Base-by-base conservation (phyloP, 2,329 filamentous ascomycete genomes). In the Arthroderma sp. region DNA sequence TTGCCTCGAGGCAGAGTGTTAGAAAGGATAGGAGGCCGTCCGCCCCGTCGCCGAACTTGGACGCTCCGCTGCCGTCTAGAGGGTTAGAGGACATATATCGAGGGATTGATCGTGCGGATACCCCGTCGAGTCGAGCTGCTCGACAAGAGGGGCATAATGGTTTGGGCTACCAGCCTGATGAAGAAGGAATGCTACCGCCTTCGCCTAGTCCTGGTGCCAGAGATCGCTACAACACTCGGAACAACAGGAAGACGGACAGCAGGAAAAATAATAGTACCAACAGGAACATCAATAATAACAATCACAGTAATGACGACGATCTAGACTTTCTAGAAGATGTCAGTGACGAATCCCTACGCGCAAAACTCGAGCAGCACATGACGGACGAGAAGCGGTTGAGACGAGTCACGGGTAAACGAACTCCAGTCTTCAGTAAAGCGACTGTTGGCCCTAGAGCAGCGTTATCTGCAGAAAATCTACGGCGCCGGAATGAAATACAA, bases 341-440 rank as follows among this genome's bases (percentile, higher is more conserved):
- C 36, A 56, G 55, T 5, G 59, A 64, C 37, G 53, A 60, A 9
- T 55, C 59, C 11, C 51, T 61, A 4, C 62, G 58, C 39, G 61
- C 57, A 30, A 61, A 56, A 31, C 49, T 59, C 15, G 54, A 57
- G 15, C 60, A 66, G 31, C 61, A 62, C 43, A 54, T 58, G 28
- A 53, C 57, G 41, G 65, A 69, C 43, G 61, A 63, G 48, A 56
- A 58, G 49, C 62, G 66, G 31, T 53, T 69, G 29, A 57, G 56
- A 51, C 59, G 60, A 27, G 65, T 59, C 15, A 65, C 63, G 5
- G 53, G 58, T 29, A 62, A 55, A 49, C 58, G 58, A 27, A 63
- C 62, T 2, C 64, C 66, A 2, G 58, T 67, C 22, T 60, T 68
- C 47, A 62, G 65, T 42, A 65, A 58, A 50, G 62, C 60, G 29